phyloP scores from a whole-genome alignment of 441 rosid species.

The Erodium chrysanthum region DNA sequence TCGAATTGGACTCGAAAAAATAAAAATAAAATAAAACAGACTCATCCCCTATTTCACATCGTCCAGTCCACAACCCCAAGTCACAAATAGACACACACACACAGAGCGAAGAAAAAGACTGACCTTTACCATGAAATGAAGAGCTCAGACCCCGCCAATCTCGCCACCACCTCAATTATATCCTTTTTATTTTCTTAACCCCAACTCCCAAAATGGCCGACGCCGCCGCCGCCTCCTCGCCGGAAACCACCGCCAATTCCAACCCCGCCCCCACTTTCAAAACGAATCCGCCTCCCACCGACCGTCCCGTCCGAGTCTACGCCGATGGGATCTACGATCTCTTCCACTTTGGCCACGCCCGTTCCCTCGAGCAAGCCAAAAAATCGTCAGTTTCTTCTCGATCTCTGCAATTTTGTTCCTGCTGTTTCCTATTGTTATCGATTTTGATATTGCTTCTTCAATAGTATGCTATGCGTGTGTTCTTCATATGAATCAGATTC shows the following conservation, averaged over 20 bases:
- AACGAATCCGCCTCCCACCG: conserved; percentile 25
- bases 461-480: too few relatives aligned
- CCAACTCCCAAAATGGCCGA: not conserved
- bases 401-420: too few relatives aligned
- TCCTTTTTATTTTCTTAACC: too few relatives aligned
- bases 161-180: too few relatives aligned
- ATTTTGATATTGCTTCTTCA: too few relatives aligned
- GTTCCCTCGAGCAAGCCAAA: conserved; percentile 88
- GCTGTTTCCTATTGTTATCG: too few relatives aligned
- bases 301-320: conserved; percentile 55
- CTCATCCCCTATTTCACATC: too few relatives aligned
- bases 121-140: not conserved
- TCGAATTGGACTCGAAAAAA: too few relatives aligned
- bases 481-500: conserved; percentile 26
- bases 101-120: not conserved
- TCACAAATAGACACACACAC: too few relatives aligned
- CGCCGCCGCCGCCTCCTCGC: not conserved
- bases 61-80: too few relatives aligned
- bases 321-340: conserved; percentile 97
- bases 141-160: not conserved
- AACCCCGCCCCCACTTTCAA: too few relatives aligned
- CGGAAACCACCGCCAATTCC: not conserved
- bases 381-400: conserved; percentile 36
- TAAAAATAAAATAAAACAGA: too few relatives aligned
- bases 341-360: conserved; percentile 85